Evolutionary conservation across 768 basidiomycete species (phyloP).

Genomic region (Collybia mongolica): DNA sequence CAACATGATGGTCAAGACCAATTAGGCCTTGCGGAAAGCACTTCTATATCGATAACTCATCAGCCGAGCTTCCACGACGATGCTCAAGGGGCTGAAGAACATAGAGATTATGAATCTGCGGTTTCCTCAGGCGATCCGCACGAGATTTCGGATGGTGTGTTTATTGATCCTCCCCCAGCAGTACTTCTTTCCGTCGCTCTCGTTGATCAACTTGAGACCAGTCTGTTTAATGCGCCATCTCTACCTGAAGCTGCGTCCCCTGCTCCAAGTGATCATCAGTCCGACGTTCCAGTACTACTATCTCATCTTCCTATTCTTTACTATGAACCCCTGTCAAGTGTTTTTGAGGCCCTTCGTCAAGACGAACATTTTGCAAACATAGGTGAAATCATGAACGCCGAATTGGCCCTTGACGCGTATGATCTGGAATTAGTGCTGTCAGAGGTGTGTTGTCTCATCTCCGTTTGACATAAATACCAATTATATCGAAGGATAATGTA

Average conservation of each 20-base stretch:
- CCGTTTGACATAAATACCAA: background rate
- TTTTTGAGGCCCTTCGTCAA: conserved; percentile 72
- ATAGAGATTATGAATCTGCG: conserved; percentile 6
- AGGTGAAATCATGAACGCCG: conserved; percentile 51
- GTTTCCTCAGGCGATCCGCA: conserved; percentile 41
- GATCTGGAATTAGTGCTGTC: conserved; percentile 63
- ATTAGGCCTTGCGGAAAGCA: no score
- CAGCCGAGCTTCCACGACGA: background rate
- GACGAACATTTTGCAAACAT: conserved; percentile 51
- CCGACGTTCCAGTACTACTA: conserved; percentile 47
- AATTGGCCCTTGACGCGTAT: conserved; percentile 69
- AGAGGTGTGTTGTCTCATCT: conserved; percentile 46
- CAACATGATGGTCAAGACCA: no score
- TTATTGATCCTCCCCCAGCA: conserved; percentile 73
- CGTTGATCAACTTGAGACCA: conserved; percentile 34
- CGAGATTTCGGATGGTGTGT: conserved; percentile 65
- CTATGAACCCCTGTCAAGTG: conserved; percentile 68
- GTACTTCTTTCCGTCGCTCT: conserved; percentile 51
- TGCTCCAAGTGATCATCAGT: conserved; percentile 16
- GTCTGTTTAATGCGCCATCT: conserved; percentile 56
- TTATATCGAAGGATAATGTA: conserved; percentile 56
- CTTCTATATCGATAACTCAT: background rate
- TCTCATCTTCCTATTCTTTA: conserved; percentile 67
- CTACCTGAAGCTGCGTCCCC: conserved; percentile 24
- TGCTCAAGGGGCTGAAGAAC: conserved; percentile 6